A percentile compares a stretch with the other conserved stretches of the same genome.
These are phyloP conservation scores for Dendrobium chrysotoxum DNA, from an alignment of 106 monocot genomes.

Conservation along the genomic window DNA sequence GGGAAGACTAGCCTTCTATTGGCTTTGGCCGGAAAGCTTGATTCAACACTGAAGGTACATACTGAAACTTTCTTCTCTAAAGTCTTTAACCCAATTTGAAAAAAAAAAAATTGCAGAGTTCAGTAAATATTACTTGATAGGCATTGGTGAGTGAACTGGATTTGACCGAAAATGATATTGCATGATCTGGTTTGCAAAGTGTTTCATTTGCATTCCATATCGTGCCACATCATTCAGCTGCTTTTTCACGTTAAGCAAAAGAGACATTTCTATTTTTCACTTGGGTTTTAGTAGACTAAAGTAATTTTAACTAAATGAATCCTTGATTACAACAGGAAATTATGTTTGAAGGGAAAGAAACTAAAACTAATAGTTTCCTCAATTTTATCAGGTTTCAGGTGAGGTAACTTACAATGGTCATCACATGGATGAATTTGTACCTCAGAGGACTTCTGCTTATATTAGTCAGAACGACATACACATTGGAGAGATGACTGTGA, in stretches of 20 bases:
- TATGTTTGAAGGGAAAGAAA: neutral
- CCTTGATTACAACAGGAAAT: neutral
- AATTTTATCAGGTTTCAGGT: slow-evolving; percentile 6
- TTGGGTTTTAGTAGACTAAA: neutral
- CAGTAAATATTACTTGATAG: neutral
- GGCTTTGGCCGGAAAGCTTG: slow-evolving; percentile 28
- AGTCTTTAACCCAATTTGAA: too few relatives aligned
- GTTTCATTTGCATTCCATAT: neutral
- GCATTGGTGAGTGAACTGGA: neutral
- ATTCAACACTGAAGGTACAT: slow-evolving; percentile 18
- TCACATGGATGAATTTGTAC: slow-evolving; percentile 51
- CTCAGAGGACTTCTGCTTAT: slow-evolving; percentile 45
- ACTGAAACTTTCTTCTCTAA: neutral
- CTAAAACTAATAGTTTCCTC: neutral
- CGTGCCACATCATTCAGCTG: neutral
- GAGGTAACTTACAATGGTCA: slow-evolving; percentile 50
- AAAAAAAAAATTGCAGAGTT: neutral
- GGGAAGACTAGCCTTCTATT: slow-evolving; percentile 26
- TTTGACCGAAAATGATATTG: neutral
- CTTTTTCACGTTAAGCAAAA: neutral
- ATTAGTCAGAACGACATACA: slow-evolving; percentile 60
- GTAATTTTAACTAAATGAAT: neutral
- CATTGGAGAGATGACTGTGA: slow-evolving; percentile 54
- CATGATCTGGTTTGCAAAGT: neutral
- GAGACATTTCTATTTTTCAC: neutral